These are phyloP conservation scores for Fusarium compactum DNA, from an alignment of 2,329 filamentous ascomycete species.

Conservation along the genomic window DNA sequence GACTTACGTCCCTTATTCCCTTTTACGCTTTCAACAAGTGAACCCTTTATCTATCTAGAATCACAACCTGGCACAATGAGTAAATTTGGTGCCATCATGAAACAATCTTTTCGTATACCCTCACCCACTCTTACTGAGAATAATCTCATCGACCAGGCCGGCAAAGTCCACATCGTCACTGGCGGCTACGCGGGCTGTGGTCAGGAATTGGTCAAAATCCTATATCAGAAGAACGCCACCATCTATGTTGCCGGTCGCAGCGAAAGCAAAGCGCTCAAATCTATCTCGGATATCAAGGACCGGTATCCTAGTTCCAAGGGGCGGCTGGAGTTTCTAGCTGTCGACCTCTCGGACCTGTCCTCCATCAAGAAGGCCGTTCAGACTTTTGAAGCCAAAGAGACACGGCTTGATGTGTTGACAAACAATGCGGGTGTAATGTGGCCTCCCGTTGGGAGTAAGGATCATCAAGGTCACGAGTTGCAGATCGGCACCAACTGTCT, in stretches of 20 bases:
- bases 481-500: slow-evolving; percentile 57
- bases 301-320: slow-evolving; percentile 50
- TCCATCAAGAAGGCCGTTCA: slow-evolving; percentile 55
- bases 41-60: background rate
- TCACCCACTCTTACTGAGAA: background rate
- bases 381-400: slow-evolving; percentile 53
- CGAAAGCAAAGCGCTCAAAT: slow-evolving; percentile 54
- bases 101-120: background rate
- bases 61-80: background rate
- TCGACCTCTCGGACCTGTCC: slow-evolving; percentile 57
- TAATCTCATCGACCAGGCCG: background rate
- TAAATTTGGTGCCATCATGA: background rate
- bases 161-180: slow-evolving; percentile 63
- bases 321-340: slow-evolving; percentile 50
- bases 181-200: slow-evolving; percentile 57
- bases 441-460: slow-evolving; percentile 52
- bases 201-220: slow-evolving; percentile 61
- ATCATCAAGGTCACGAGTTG: slow-evolving; percentile 55
- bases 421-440: slow-evolving; percentile 58
- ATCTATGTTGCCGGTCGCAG: slow-evolving; percentile 65
- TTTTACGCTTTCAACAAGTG: background rate
- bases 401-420: slow-evolving; percentile 57
- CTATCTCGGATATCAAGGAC: slow-evolving; percentile 57
- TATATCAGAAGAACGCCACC: slow-evolving; percentile 64
- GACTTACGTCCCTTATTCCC: background rate